Evolutionary conservation across 2,329 filamentous ascomycete genomes (phyloP).

Genomic region (Polytolypa hystricis): DNA sequence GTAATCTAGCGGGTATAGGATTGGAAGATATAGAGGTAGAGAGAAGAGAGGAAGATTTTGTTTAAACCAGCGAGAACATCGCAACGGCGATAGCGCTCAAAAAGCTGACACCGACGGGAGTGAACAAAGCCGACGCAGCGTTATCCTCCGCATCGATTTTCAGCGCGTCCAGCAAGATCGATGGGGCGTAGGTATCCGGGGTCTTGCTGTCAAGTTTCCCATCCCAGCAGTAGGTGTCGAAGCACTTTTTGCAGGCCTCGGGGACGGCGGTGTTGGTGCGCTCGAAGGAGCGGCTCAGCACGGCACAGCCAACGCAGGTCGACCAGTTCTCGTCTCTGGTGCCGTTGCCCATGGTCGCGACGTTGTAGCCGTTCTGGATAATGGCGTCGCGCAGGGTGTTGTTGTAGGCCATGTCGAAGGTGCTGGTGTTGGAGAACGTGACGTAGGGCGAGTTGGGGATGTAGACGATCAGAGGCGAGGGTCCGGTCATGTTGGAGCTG

Average conservation of each 20-base stretch:
- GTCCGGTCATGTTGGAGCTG: constrained; percentile 48
- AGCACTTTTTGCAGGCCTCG: constrained; percentile 63
- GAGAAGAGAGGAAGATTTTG: not conserved
- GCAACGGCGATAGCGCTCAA: no score
- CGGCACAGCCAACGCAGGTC: constrained; percentile 76
- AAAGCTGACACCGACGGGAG: no score
- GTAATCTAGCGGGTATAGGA: no score
- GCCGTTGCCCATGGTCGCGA: constrained; percentile 71
- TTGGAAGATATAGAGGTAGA: no score
- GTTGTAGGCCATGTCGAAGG: constrained; percentile 57
- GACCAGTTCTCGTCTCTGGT: constrained; percentile 67
- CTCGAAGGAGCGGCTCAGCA: constrained; percentile 63
- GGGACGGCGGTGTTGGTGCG: constrained; percentile 61
- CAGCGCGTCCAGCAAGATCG: constrained; percentile 4
- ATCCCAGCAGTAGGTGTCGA: constrained; percentile 82
- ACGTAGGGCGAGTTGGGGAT: constrained; percentile 77
- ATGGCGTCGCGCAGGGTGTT: constrained; percentile 61
- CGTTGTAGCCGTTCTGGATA: constrained; percentile 76
- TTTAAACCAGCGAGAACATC: not conserved
- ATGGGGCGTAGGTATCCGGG: constrained; percentile 33
- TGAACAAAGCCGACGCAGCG: constrained; percentile 4
- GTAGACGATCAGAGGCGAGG: constrained; percentile 67
- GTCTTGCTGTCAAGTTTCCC: constrained; percentile 47
- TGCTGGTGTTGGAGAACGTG: constrained; percentile 65
- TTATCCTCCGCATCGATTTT: not conserved